These are phyloP conservation scores for Lunularia cruciata DNA, from an alignment of 225 moss, liverwort and hornwort genomes.

Conservation along the genomic window DNA sequence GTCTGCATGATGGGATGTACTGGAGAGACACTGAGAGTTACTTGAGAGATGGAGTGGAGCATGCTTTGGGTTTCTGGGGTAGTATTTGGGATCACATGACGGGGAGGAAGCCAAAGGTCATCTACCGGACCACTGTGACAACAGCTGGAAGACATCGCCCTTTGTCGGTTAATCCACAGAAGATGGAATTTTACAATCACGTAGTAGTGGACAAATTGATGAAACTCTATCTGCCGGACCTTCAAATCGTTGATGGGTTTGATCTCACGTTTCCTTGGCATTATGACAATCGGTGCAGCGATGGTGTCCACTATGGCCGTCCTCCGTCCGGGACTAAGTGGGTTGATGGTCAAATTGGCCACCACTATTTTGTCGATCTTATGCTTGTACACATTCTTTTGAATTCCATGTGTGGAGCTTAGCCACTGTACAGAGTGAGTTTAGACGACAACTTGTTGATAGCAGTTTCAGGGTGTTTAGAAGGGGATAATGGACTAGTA, in stretches of 20 bases:
- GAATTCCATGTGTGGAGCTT: slow-evolving; percentile 18
- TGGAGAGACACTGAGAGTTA: slow-evolving; percentile 24
- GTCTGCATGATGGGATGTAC: slow-evolving; percentile 45
- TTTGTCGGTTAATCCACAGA: slow-evolving; percentile 38
- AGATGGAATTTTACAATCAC: slow-evolving; percentile 49
- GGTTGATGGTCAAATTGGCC: neutral
- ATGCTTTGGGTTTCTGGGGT: slow-evolving; percentile 39
- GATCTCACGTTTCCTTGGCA: slow-evolving; percentile 53
- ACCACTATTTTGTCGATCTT: slow-evolving; percentile 27
- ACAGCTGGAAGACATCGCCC: slow-evolving; percentile 35
- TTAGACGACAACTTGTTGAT: too few relatives aligned
- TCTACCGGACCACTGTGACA: slow-evolving; percentile 46
- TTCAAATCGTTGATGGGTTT: slow-evolving; percentile 43
- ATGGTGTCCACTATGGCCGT: slow-evolving; percentile 30
- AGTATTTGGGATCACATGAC: slow-evolving; percentile 25
- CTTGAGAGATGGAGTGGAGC: slow-evolving; percentile 29
- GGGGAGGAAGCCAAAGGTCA: slow-evolving; percentile 29
- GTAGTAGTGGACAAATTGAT: slow-evolving; percentile 38
- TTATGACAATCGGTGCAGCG: slow-evolving; percentile 29
- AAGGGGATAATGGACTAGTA: too few relatives aligned
- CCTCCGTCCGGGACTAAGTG: neutral
- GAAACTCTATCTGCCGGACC: slow-evolving; percentile 24
- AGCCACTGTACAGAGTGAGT: too few relatives aligned
- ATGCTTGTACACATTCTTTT: slow-evolving; percentile 27
- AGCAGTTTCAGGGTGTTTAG: too few relatives aligned